Percentiles rank a stretch among this genome's conserved stretches.
phyloP scores from a whole-genome alignment of 2,329 filamentous ascomycete species.

The Aciculosporium take region DNA sequence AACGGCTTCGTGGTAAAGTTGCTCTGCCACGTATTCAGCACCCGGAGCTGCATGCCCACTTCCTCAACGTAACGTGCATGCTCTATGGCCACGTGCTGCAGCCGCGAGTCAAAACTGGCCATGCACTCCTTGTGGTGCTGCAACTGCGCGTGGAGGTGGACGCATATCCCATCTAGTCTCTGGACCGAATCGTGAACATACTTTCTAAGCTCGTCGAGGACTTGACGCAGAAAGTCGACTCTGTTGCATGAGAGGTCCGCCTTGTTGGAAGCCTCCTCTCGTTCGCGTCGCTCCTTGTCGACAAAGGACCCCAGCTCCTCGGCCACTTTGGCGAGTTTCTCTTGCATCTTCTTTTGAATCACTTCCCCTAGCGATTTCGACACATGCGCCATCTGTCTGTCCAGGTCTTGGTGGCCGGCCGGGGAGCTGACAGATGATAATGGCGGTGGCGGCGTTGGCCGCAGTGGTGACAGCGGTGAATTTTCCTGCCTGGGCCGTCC shows the following conservation, averaged over 20 bases:
- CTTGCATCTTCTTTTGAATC: slow-evolving; percentile 2
- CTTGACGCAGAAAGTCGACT: slow-evolving; percentile 1
- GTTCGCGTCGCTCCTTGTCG: slow-evolving; percentile 9
- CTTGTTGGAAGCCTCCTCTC: slow-evolving; percentile 2
- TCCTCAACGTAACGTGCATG: slow-evolving; percentile 10
- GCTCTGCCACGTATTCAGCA: slow-evolving; percentile 33
- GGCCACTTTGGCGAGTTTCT: slow-evolving; percentile 2
- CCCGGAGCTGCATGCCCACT: slow-evolving; percentile 22
- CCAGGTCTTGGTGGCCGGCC: not conserved
- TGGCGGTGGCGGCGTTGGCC: not conserved
- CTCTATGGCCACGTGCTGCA: not conserved
- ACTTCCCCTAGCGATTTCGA: not conserved
- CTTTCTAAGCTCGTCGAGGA: slow-evolving; percentile 1
- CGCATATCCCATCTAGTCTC: not conserved
- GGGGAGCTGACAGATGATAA: not conserved
- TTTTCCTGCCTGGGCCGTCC: not conserved
- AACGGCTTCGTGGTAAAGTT: slow-evolving; percentile 32
- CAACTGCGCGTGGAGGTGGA: not conserved
- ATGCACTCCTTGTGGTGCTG: not conserved
- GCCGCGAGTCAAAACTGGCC: not conserved
- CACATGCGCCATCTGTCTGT: slow-evolving; percentile 2
- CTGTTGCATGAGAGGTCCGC: slow-evolving; percentile 6
- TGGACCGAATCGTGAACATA: not conserved
- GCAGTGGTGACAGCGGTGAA: not conserved
- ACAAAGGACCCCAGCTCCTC: slow-evolving; percentile 10